Evolutionary conservation across 495 filamentous ascomycete genomes (phyloP).

Genomic region (Penicillium ucsense): DNA sequence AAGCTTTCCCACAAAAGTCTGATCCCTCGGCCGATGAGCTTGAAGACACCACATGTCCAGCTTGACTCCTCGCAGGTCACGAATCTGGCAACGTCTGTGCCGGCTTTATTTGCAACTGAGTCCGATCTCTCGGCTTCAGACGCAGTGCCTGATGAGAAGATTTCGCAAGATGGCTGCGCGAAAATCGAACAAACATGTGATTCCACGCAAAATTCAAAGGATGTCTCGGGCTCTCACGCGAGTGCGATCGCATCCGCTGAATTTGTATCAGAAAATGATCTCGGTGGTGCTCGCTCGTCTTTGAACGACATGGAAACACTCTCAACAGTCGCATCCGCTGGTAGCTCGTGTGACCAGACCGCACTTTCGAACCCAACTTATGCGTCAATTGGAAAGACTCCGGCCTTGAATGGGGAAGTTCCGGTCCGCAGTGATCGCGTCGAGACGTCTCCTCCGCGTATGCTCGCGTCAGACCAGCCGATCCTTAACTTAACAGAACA

Average conservation of each 20-base stretch:
- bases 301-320: background rate
- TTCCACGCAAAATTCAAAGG: no score
- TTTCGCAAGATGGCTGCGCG: no score
- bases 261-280: no score
- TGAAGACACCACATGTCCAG: background rate
- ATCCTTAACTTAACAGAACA: constrained; percentile 12
- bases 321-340: constrained; percentile 7
- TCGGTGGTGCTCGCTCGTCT: background rate
- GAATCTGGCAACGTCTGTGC: background rate
- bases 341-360: constrained; percentile 6
- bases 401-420: background rate
- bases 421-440: no score
- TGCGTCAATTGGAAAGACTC: background rate
- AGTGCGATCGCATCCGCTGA: no score
- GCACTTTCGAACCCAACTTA: background rate
- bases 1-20: background rate
- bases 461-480: constrained; percentile 1
- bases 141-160: no score
- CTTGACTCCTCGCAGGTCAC: background rate
- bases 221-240: no score
- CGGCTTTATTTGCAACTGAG: background rate
- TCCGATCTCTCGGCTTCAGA: no score
- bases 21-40: constrained; percentile 7
- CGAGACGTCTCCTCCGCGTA: background rate
- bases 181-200: no score